Conservation (phyloP, 2,329 filamentous ascomycete species). For the Fusarium armeniacum region DNA sequence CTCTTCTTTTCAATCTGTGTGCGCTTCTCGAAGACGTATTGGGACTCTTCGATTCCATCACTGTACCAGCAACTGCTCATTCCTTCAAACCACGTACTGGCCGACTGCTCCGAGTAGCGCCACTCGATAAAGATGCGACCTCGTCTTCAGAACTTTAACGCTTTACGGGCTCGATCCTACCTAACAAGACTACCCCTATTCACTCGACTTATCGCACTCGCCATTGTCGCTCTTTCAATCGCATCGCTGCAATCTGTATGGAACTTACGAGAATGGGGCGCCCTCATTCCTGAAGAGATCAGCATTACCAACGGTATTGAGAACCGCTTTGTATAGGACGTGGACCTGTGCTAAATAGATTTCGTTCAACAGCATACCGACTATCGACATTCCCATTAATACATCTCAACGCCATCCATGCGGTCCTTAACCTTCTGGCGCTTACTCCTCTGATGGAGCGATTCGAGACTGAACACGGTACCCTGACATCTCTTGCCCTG, state of each 20-base stretch:
- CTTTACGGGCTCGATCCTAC: conserved; percentile 82
- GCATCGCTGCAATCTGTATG: conserved; percentile 77
- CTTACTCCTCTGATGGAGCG: conserved; percentile 90
- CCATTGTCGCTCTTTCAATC: conserved; percentile 75
- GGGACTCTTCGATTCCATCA: background rate
- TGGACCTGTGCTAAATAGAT: conserved; percentile 18
- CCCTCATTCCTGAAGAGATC: conserved; percentile 82
- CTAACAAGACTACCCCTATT: conserved; percentile 88
- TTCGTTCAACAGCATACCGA: conserved; percentile 78
- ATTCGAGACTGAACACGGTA: conserved; percentile 94
- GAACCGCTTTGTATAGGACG: background rate
- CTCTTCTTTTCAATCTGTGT: background rate
- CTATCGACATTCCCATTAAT: conserved; percentile 93
- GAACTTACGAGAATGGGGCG: conserved; percentile 82
- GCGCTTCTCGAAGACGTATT: background rate
- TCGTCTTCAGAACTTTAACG: conserved; percentile 69
- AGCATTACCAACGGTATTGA: conserved; percentile 74
- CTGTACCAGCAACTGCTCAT: conserved; percentile 1
- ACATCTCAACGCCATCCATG: conserved; percentile 85
- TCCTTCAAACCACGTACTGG: conserved; percentile 24
- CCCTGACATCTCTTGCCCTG: conserved; percentile 85
- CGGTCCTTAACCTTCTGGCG: conserved; percentile 82
- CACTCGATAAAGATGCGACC: conserved; percentile 51
- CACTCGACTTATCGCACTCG: conserved; percentile 77
- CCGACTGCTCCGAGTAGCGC: conserved; percentile 47